Base-by-base conservation (phyloP, 2,329 filamentous ascomycete genomes). In the Clonostachys chloroleuca region DNA sequence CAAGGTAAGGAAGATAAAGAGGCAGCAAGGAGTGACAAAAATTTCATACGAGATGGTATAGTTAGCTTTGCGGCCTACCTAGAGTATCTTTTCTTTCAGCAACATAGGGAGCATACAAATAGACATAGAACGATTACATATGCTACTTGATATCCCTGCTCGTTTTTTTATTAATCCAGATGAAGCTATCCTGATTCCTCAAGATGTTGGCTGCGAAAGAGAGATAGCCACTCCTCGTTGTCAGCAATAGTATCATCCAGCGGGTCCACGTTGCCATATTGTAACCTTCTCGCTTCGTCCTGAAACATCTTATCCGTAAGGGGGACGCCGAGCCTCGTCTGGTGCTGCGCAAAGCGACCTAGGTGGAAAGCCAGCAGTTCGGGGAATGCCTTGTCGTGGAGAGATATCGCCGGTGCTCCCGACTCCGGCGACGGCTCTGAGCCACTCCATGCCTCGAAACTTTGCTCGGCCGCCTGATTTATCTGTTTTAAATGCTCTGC, bases 181-280 rank as follows among this genome's bases (percentile, higher is more conserved):
- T 30, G 9, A 10, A 30, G 24, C 24, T 30, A 30, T 30, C 24
- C 8, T 30, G 24, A 30, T 39, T 39, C 17, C 36, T 39, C 36
- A 39, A 39, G 14, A n/a, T n/a, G 14, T 18, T 39, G 36, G 14
- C 14, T 47, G 8, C 58, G 53, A 17, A 63, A 64, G 13, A 48
- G 51, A 1, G 52, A 48, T 9, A 63, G 34, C 59, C 60, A 62
- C 12, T 60, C 54, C 1, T 43, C 43, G 17, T 61, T 60, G 9
- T 62, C 58, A 4, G 59, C 58, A 39, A 64, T 50, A 0, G 58
- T 62, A 16, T 59, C 56, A 18, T 62, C 56, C 53, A 52, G 60
- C 0, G 54, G 49, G 7, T 62, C 59, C 1, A 50, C 48, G 2
- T 47, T 52, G 12, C 56, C 52, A 33, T 58, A 61, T 14, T 58